Conservation (phyloP, 768 basidiomycete genomes). For the Xerocomellus amylosporus region DNA sequence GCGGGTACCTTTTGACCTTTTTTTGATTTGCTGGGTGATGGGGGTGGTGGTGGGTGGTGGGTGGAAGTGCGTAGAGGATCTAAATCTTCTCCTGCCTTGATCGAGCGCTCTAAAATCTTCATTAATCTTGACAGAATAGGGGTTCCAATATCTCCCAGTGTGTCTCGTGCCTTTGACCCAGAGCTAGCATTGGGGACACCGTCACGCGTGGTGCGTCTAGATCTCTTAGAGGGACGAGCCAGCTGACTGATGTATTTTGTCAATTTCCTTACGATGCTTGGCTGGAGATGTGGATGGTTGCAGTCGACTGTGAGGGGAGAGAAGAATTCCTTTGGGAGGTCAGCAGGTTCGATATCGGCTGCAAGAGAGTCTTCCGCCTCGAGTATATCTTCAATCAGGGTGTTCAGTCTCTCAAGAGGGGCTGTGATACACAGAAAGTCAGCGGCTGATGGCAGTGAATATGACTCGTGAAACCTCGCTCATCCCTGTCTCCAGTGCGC, state of each 20-base stretch:
- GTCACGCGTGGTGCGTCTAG: slow-evolving; percentile 46
- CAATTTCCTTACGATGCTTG: slow-evolving; percentile 61
- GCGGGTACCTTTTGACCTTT: slow-evolving; percentile 41
- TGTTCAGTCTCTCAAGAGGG: slow-evolving; percentile 72
- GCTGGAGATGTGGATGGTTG: slow-evolving; percentile 58
- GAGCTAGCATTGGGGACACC: slow-evolving; percentile 28
- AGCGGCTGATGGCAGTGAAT: neutral
- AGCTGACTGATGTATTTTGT: slow-evolving; percentile 67
- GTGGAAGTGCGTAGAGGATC: slow-evolving; percentile 58
- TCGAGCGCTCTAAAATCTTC: slow-evolving; percentile 76
- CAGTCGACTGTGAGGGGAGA: slow-evolving; percentile 58
- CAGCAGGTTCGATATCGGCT: slow-evolving; percentile 47
- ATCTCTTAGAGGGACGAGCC: slow-evolving; percentile 64
- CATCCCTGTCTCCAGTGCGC: slow-evolving; percentile 73
- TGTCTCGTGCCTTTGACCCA: slow-evolving; percentile 49
- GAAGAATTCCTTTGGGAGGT: slow-evolving; percentile 62
- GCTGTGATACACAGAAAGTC: slow-evolving; percentile 33
- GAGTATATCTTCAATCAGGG: slow-evolving; percentile 81
- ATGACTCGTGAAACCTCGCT: slow-evolving; percentile 48
- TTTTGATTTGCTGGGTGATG: slow-evolving; percentile 45
- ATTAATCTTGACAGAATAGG: slow-evolving; percentile 60
- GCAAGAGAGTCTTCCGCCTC: slow-evolving; percentile 74
- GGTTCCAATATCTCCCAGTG: slow-evolving; percentile 68
- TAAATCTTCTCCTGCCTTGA: slow-evolving; percentile 70
- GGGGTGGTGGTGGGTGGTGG: slow-evolving; percentile 18